phyloP scores from a whole-genome alignment of 2,329 filamentous ascomycete genomes.

The Pseudopyricularia javanii region DNA sequence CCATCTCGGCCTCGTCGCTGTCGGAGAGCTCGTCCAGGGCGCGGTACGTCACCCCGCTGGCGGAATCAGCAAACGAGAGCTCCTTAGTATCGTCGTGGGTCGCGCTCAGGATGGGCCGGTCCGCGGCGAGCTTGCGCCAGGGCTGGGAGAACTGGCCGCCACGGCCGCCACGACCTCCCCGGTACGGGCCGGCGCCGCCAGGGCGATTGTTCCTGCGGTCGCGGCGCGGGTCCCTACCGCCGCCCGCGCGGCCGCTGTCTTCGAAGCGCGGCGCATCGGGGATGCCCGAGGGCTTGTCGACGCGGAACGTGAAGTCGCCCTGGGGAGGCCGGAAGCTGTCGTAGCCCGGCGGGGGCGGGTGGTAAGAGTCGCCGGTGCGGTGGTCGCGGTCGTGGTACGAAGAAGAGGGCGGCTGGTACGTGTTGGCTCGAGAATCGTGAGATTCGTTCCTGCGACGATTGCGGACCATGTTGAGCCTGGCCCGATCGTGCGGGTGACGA shows the following conservation, averaged over 20 bases:
- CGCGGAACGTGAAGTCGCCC: constrained; percentile 43
- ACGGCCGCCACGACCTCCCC: not conserved
- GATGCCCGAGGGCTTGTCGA: constrained; percentile 38
- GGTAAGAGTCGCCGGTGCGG: not conserved
- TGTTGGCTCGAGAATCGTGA: not conserved
- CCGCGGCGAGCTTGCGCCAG: constrained; percentile 1
- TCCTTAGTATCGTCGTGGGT: constrained; percentile 20
- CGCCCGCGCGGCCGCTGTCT: not conserved
- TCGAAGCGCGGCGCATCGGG: constrained; percentile 15
- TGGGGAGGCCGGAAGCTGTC: constrained; percentile 18
- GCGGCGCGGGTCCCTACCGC: constrained; percentile 1
- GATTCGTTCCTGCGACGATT: not conserved
- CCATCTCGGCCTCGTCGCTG: constrained; percentile 52
- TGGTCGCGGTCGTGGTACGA: not conserved
- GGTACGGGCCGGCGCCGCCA: not conserved
- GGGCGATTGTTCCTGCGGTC: constrained; percentile 2
- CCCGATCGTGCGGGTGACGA: not conserved
- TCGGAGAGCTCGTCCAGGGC: constrained; percentile 47
- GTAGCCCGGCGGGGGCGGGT: constrained; percentile 2
- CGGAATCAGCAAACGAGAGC: constrained; percentile 30
- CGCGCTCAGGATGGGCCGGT: constrained; percentile 36
- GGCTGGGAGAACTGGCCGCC: not conserved
- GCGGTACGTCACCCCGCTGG: constrained; percentile 37
- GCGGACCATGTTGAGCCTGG: not conserved
- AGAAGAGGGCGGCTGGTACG: not conserved